Conservation (phyloP, 2,329 filamentous ascomycete genomes). For the Claviceps citrina region DNA sequence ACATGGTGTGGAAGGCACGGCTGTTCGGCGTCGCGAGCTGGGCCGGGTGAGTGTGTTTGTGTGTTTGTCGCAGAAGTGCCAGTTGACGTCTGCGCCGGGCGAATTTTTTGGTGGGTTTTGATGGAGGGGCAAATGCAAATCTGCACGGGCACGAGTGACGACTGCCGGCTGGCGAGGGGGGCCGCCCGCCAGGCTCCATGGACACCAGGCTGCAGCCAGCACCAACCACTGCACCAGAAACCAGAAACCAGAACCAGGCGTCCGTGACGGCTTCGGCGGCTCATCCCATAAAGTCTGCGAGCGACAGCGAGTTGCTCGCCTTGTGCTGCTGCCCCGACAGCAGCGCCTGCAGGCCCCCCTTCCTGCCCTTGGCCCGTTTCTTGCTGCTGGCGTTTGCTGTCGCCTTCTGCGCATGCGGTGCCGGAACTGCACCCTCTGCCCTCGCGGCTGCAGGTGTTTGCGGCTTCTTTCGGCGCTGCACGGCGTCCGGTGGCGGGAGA, state of each 20-base stretch:
- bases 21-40: background rate
- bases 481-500: slow-evolving; percentile 23
- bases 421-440: background rate
- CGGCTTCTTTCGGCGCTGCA: slow-evolving; percentile 12
- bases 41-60: background rate
- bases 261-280: no score
- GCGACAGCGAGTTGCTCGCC: slow-evolving; percentile 28
- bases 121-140: slow-evolving; percentile 1
- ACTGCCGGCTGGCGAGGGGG: no score
- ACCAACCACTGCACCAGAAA: no score
- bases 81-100: background rate
- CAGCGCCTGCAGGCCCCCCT: slow-evolving; percentile 50
- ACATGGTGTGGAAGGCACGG: slow-evolving; percentile 20
- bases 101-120: background rate
- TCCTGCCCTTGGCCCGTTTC: slow-evolving; percentile 49
- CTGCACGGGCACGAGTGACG: background rate
- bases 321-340: slow-evolving; percentile 37
- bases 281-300: slow-evolving; percentile 36
- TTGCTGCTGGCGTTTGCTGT: slow-evolving; percentile 39
- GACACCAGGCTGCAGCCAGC: no score
- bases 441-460: slow-evolving; percentile 8
- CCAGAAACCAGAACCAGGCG: no score
- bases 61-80: background rate
- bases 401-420: slow-evolving; percentile 11
- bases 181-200: no score